These are phyloP conservation scores for Xylariales sp. DNA, from an alignment of 2,329 filamentous ascomycete species.

Conservation along the genomic window DNA sequence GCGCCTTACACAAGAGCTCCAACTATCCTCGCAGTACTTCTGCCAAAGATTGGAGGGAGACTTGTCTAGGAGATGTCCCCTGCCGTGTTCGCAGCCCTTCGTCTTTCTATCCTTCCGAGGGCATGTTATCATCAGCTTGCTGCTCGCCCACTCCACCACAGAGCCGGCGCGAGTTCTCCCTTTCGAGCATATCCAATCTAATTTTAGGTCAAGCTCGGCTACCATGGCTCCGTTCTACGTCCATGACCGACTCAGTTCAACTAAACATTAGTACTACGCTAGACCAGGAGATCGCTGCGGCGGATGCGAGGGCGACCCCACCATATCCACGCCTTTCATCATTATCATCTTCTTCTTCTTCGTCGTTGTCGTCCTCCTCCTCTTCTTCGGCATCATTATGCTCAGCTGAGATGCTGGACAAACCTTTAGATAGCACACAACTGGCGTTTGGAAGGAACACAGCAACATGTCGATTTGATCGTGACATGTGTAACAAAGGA, in stretches of 20 bases:
- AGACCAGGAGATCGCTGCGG: conserved; percentile 2
- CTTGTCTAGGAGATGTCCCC: not conserved
- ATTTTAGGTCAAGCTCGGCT: not conserved
- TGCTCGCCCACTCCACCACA: not conserved
- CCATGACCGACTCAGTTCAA: not conserved
- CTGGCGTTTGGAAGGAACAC: not conserved
- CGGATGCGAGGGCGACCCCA: not conserved
- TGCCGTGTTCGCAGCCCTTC: not conserved
- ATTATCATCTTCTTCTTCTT: not conserved
- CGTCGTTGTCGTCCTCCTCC: too few relatives aligned
- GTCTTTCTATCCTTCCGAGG: conserved; percentile 4
- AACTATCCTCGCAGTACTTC: too few relatives aligned
- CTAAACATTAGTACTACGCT: not conserved
- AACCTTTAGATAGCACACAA: not conserved
- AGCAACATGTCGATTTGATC: not conserved
- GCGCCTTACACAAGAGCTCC: too few relatives aligned
- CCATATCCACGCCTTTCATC: not conserved
- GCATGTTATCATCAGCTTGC: conserved; percentile 1
- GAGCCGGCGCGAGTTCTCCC: not conserved
- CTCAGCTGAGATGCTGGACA: not conserved
- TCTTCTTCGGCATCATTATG: too few relatives aligned
- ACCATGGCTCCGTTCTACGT: conserved; percentile 2
- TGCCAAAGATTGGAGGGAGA: too few relatives aligned
- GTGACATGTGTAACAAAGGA: not conserved
- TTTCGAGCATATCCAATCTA: not conserved